phyloP scores from a whole-genome alignment of 2,329 filamentous ascomycete species.

The Chaetomiaceae sp. region DNA sequence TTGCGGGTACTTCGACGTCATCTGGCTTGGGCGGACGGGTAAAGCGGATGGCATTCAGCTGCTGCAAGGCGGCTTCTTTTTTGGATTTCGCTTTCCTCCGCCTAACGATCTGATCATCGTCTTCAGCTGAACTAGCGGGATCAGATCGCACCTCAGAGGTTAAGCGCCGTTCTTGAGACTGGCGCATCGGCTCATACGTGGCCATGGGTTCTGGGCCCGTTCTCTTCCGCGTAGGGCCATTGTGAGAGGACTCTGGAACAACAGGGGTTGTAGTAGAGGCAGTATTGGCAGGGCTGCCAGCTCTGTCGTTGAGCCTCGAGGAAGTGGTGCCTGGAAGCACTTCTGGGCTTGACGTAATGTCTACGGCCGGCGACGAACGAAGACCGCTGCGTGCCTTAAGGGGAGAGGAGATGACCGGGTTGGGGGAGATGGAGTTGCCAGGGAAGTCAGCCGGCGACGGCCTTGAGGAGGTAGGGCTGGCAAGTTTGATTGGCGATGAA shows the following conservation, averaged over 20 bases:
- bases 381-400: slow-evolving; percentile 47
- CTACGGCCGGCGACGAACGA: slow-evolving; percentile 39
- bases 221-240: slow-evolving; percentile 11
- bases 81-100: slow-evolving; percentile 37
- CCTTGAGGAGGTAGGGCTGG: slow-evolving; percentile 54
- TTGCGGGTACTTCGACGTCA: slow-evolving; percentile 35
- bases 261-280: slow-evolving; percentile 17
- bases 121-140: slow-evolving; percentile 30
- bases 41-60: slow-evolving; percentile 41
- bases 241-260: slow-evolving; percentile 23
- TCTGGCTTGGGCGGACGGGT: slow-evolving; percentile 33
- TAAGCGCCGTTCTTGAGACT: slow-evolving; percentile 41
- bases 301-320: slow-evolving; percentile 4
- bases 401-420: slow-evolving; percentile 43
- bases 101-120: slow-evolving; percentile 33
- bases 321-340: slow-evolving; percentile 22
- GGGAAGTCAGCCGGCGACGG: slow-evolving; percentile 49
- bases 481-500: slow-evolving; percentile 47
- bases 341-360: slow-evolving; percentile 25
- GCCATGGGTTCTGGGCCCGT: slow-evolving; percentile 33
- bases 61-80: slow-evolving; percentile 38
- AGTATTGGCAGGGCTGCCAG: slow-evolving; percentile 16
- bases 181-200: slow-evolving; percentile 44
- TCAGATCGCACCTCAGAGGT: slow-evolving; percentile 17
- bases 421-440: slow-evolving; percentile 44